Base-by-base conservation (phyloP, 176 grass and related monocot genomes). In the Juncus effusus region DNA sequence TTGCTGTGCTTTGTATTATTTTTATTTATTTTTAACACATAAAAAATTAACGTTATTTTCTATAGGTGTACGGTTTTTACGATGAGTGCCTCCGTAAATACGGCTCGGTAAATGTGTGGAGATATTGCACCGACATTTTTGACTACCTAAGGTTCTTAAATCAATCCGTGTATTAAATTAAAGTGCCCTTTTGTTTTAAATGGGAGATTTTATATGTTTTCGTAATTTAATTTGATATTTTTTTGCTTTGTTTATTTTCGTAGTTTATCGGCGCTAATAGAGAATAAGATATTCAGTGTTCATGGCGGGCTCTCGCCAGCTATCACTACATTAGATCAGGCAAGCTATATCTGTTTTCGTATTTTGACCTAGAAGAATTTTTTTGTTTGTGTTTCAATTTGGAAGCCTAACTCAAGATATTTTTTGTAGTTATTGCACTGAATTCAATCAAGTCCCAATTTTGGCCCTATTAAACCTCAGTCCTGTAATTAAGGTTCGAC, bases 121-220 rank as follows among this genome's bases (percentile, higher is more conserved):
- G 94, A 87, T 99, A 99, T 72, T 99, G 89, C 78, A 99, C 94
- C 11, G 95, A 99, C 75, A 99, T 99, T 76, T 99, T 99, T 1
- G 95, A 99, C 55, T 99, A 93, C 69, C 73, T 99, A 72, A 99
- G 95, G 95, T 75, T 79, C 72, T 80, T n/a, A 66, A 63, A 50
- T 73, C 61, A 13, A n/a, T 4, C 75, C 0, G 5, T 40, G 63
- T 72, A 72, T 3, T 73, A 3, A 61, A 50, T 14, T 14, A 49
- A 53, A 13, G 11, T 65, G 10, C 12, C 36, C 40, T 28, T 44
- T 57, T 72, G 6, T 39, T 39, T 40, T 39, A 44, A 38, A 61
- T 6, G 44, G 64, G 15, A 55, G 2, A 60, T 67, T 78, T 67
- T 36, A 60, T 15, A 60, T 61, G 37, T 63, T 38, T 61, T 16